phyloP scores from a whole-genome alignment of 768 basidiomycete species.

The Albatrellus ellisii region DNA sequence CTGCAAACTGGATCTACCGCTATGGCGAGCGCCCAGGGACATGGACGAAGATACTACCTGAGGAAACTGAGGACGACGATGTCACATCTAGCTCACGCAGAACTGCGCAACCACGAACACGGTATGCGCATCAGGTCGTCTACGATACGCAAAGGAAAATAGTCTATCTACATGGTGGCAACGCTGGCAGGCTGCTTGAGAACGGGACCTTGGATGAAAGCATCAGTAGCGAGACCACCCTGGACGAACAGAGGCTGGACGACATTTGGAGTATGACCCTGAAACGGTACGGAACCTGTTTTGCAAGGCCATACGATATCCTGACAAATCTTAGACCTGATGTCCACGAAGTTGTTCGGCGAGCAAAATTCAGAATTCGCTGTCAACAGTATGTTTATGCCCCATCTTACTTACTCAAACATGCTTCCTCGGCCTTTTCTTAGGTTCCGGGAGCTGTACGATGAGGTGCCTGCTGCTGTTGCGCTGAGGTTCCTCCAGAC shows the following conservation, averaged over 20 bases:
- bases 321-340: constrained; percentile 33
- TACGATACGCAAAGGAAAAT: constrained; percentile 46
- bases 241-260: constrained; percentile 31
- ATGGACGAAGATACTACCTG: constrained; percentile 48
- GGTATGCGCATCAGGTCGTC: constrained; percentile 72
- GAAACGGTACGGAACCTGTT: constrained; percentile 33
- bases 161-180: constrained; percentile 68
- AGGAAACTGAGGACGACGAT: constrained; percentile 6
- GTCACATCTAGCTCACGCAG: background rate
- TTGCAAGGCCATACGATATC: background rate
- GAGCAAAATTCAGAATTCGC: constrained; percentile 49
- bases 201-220: constrained; percentile 9
- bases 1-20: constrained; percentile 57
- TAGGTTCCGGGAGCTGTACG: constrained; percentile 79
- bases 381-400: constrained; percentile 49
- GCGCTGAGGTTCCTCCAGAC: constrained; percentile 62
- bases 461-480: constrained; percentile 42
- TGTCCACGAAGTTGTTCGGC: constrained; percentile 48
- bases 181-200: constrained; percentile 33
- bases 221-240: constrained; percentile 7
- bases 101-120: constrained; percentile 37
- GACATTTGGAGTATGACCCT: constrained; percentile 74
- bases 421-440: background rate
- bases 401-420: background rate
- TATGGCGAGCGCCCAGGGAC: constrained; percentile 46